Evolutionary conservation across 148 eudicot species (phyloP).

Genomic region (Vaccinium vitisidaea): DNA sequence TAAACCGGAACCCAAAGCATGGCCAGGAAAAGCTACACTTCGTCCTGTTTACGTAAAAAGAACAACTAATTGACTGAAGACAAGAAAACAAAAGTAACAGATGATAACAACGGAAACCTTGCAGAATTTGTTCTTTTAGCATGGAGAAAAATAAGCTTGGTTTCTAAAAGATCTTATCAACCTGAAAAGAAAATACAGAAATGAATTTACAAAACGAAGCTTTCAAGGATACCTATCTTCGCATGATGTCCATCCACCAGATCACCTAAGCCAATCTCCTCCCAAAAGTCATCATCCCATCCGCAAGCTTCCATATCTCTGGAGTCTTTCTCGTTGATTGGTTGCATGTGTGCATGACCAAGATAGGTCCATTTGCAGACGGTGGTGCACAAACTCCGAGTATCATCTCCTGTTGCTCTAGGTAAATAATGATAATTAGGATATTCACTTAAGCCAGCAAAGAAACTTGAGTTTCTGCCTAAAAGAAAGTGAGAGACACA

Average conservation of each 20-base stretch:
- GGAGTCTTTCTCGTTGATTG: conserved; percentile 54
- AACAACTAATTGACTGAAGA: conserved; percentile 7
- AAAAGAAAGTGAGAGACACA: neutral
- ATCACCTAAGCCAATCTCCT: conserved; percentile 97
- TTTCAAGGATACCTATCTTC: conserved; percentile 66
- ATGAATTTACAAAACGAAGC: neutral
- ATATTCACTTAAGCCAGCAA: neutral
- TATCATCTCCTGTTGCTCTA: conserved; percentile 99
- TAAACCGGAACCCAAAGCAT: conserved; percentile 93
- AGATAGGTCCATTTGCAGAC: conserved; percentile 99
- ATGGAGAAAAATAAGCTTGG: neutral
- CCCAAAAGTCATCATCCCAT: conserved; percentile 99
- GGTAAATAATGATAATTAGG: conserved; percentile 11
- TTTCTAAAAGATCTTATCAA: neutral
- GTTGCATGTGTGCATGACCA: conserved; percentile 98
- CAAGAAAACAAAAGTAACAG: conserved; percentile 1
- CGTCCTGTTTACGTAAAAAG: conserved; percentile 50
- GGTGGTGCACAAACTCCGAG: conserved; percentile 93
- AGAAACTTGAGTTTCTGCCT: neutral
- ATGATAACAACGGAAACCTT: neutral
- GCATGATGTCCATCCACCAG: conserved; percentile 97
- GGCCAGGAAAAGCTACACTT: conserved; percentile 99
- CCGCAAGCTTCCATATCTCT: conserved; percentile 96
- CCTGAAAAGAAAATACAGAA: neutral
- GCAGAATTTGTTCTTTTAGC: neutral